Evolutionary conservation across 2,329 filamentous ascomycete genomes (phyloP), one percentile per base, ranked within the genome.

Genomic region (Magnaporthales sp.): DNA sequence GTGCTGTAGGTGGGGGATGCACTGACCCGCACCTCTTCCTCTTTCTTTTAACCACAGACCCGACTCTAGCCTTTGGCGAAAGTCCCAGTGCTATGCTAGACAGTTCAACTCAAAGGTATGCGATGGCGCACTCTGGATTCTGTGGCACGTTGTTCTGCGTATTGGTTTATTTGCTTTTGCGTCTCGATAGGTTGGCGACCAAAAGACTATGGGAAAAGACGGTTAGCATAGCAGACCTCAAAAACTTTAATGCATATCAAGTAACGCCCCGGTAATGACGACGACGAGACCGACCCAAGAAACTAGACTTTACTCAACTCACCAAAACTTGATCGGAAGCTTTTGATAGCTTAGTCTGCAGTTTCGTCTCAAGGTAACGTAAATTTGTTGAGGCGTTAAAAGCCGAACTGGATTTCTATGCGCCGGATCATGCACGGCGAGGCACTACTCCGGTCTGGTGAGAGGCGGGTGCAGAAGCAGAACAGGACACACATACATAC

Each of bases 401-500:
- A 58, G n/a, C 54, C 9, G 54, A 24, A n/a, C 22, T n/a, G 54
- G 13, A 58, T n/a, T 27, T 58, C 54, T 22, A 58, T 27, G 54
- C 54, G 22, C 9, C 54, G 22, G 54, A 58, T 58, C 54, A 58
- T 58, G 54, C 54, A 58, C 54, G 22, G 11, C 54, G 22, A 58
- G 54, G 54, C 54, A 58, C 54, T 58, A 58, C 8, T 58, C 24
- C n/a, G 9, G 54, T 58, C n/a, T 58, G 54, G 54, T n/a, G 54
- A 58, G 54, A 27, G 54, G 22, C 24, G 22, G 54, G 5, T 58
- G 54, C 54, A 58, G 54, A 27, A 58, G 54, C 54, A 27, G 46
- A 58, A 63, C 32, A 63, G 65, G 56, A 51, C 60, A 46, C 63
- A 51, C 27, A 66, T 15, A 51, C 27, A 66, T 15, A 61, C 31